Percentiles rank a stretch among this genome's conserved stretches.
phyloP scores from a whole-genome alignment of 2,329 filamentous ascomycete genomes.

The Torrubiella hemipterigena region DNA sequence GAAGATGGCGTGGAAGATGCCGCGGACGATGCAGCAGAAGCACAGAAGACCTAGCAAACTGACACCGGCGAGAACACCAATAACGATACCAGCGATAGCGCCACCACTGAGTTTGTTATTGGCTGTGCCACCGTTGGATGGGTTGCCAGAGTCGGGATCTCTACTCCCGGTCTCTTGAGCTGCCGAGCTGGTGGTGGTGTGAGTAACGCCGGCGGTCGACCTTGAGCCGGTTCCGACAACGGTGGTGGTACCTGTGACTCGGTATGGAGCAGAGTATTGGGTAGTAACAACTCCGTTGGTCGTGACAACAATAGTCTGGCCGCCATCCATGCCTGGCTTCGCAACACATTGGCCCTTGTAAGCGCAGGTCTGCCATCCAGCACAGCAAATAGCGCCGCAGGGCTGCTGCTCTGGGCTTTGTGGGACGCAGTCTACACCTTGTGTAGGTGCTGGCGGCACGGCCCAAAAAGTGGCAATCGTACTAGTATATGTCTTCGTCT shows the following conservation, averaged over 20 bases:
- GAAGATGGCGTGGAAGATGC: constrained; percentile 51
- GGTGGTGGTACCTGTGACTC: constrained; percentile 44
- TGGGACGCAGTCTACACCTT: constrained; percentile 36
- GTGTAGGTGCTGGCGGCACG: constrained; percentile 30
- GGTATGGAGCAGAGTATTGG: constrained; percentile 37
- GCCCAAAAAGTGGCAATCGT: constrained; percentile 40
- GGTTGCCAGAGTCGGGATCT: constrained; percentile 20
- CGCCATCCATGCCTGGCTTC: constrained; percentile 34
- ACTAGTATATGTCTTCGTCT: constrained; percentile 47
- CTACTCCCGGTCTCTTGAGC: constrained; percentile 27
- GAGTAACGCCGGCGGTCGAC: constrained; percentile 33
- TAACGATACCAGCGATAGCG: constrained; percentile 71
- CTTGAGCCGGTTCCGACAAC: constrained; percentile 37
- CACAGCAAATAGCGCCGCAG: constrained; percentile 62
- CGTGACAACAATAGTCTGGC: constrained; percentile 30
- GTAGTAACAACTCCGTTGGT: constrained; percentile 38
- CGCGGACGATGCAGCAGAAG: constrained; percentile 59
- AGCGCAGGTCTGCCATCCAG: constrained; percentile 55
- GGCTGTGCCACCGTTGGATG: constrained; percentile 23
- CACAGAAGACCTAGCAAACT: constrained; percentile 57
- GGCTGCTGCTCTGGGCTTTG: constrained; percentile 40
- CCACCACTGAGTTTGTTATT: constrained; percentile 48
- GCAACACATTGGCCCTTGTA: constrained; percentile 43
- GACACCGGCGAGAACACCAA: constrained; percentile 58
- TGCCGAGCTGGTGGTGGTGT: constrained; percentile 31